Evolutionary conservation across 208 protist genomes (phyloP).

Genomic region (Leishmania aethiopica): DNA sequence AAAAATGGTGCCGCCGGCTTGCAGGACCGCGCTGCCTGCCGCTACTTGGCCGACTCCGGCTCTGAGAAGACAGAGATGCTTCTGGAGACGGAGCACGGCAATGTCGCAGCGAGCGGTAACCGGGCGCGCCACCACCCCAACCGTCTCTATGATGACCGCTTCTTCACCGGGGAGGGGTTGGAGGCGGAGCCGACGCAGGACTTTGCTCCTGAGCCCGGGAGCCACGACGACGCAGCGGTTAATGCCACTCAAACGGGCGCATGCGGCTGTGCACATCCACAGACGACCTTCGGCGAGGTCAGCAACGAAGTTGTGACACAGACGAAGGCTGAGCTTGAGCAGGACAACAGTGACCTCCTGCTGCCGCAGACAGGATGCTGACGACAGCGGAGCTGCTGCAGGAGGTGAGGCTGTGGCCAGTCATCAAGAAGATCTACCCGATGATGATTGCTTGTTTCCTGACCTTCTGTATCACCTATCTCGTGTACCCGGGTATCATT

Average conservation of each 20-base stretch:
- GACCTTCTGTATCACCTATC: slow-evolving; percentile 69
- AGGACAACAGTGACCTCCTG: neutral
- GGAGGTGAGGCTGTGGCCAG: slow-evolving; percentile 53
- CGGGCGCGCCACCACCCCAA: slow-evolving; percentile 1
- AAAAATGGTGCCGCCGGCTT: neutral
- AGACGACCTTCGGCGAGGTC: neutral
- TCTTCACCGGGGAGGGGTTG: slow-evolving; percentile 7
- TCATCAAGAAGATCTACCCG: slow-evolving; percentile 72
- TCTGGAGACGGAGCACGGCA: neutral
- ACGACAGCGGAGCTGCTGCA: slow-evolving; percentile 76
- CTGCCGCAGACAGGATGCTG: slow-evolving; percentile 16
- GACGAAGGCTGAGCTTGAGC: neutral
- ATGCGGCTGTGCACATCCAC: neutral
- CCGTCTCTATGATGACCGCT: slow-evolving; percentile 41
- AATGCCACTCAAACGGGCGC: neutral
- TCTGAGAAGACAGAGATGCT: slow-evolving; percentile 6
- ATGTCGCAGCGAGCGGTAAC: neutral
- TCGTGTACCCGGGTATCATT: slow-evolving; percentile 80
- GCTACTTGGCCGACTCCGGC: slow-evolving; percentile 11
- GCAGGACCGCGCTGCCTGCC: neutral
- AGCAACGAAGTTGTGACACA: neutral
- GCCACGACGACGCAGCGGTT: neutral
- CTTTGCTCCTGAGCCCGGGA: neutral
- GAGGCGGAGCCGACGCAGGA: slow-evolving; percentile 6
- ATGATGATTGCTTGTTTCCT: slow-evolving; percentile 80